Evolutionary conservation across 345 rosid species (phyloP).

Genomic region (Euphorbia lathyris): DNA sequence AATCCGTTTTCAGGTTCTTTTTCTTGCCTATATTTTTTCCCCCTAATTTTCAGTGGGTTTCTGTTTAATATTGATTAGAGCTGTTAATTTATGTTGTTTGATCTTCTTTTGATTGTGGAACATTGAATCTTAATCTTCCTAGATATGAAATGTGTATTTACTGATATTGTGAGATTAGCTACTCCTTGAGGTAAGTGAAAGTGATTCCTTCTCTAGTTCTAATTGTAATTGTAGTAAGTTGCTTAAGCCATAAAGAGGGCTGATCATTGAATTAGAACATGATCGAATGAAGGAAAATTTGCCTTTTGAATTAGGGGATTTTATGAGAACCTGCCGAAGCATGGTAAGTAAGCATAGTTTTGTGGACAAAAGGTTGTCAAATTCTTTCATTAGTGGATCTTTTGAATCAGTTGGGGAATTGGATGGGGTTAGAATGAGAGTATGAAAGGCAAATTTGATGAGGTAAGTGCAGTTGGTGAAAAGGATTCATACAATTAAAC

Average conservation of each 20-base stretch:
- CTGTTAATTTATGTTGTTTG: not conserved
- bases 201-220: not conserved
- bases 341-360: not conserved
- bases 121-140: not conserved
- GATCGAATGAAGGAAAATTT: not conserved
- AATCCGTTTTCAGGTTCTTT: slow-evolving; percentile 70
- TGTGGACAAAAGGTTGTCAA: not conserved
- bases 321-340: not conserved
- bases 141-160: not conserved
- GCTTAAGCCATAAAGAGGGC: not conserved
- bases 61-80: not conserved
- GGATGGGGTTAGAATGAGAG: not conserved
- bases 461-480: not conserved
- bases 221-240: not conserved
- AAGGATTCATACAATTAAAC: not conserved
- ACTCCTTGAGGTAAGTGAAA: not conserved
- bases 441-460: not conserved
- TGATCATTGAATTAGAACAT: not conserved
- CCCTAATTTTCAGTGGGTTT: not conserved
- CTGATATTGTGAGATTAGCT: not conserved
- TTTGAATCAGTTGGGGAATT: not conserved
- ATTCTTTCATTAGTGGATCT: not conserved
- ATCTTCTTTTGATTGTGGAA: not conserved
- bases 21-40: not conserved
- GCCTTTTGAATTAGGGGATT: not conserved